A percentile compares a stretch with the other conserved stretches of the same genome.
Evolutionary conservation across 202 grass and related monocot species (phyloP).

Genomic region (Hordeum pubiflorum): DNA sequence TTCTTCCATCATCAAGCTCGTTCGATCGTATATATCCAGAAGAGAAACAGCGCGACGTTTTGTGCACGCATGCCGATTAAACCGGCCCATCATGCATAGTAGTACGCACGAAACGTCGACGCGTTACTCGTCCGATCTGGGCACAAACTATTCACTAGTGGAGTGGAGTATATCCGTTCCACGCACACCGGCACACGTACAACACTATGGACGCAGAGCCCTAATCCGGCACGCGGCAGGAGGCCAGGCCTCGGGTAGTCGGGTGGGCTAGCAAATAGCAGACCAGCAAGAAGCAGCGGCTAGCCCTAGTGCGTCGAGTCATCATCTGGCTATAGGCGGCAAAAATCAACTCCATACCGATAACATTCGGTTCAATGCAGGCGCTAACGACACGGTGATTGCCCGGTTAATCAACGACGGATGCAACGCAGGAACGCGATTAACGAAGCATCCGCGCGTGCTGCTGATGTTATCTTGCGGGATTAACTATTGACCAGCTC

Average conservation of each 20-base stretch:
- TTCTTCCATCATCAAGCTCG: too few species aligned
- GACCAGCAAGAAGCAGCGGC: not conserved
- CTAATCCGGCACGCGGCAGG: constrained; percentile 8
- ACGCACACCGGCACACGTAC: not conserved
- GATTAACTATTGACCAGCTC: not conserved
- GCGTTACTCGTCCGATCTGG: not conserved
- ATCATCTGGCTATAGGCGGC: not conserved
- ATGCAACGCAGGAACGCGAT: not conserved
- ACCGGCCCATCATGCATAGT: too few species aligned
- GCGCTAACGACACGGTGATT: not conserved
- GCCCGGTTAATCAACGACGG: not conserved
- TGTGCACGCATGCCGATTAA: too few species aligned
- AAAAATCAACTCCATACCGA: not conserved
- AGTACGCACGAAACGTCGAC: constrained; percentile 12
- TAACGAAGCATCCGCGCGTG: not conserved
- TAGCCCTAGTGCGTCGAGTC: not conserved
- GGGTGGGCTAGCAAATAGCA: not conserved
- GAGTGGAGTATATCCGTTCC: not conserved
- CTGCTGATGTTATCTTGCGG: not conserved
- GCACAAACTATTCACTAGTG: not conserved
- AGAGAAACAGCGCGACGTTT: too few species aligned
- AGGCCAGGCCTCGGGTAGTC: constrained; percentile 12
- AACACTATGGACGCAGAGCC: not conserved
- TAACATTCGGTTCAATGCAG: not conserved
- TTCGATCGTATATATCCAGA: too few species aligned